Conservation (phyloP, 805 yeast species). For the Maudiozyma barnettii region DNA sequence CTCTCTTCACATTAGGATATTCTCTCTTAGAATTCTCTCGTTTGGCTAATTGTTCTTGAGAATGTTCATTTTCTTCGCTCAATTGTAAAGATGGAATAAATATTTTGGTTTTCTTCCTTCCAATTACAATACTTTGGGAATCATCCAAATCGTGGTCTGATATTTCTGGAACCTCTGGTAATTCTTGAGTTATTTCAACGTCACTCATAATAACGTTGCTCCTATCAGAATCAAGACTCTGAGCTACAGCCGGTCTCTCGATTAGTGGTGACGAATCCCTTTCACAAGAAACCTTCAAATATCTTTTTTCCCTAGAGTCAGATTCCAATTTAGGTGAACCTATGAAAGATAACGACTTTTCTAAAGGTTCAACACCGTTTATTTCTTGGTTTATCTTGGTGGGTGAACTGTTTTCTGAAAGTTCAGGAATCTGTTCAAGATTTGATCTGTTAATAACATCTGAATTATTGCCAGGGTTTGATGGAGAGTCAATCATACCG, state of each 20-base stretch:
- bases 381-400: not conserved
- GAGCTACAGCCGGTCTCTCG: not conserved
- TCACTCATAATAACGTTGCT: slow-evolving; percentile 15
- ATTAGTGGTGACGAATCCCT: not conserved
- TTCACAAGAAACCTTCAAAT: slow-evolving; percentile 10
- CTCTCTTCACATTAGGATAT: slow-evolving; percentile 2
- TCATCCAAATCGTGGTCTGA: slow-evolving; percentile 3
- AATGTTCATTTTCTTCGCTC: slow-evolving; percentile 3
- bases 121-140: slow-evolving; percentile 14
- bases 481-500: too few species aligned
- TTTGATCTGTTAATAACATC: not conserved
- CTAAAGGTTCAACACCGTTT: slow-evolving; percentile 1
- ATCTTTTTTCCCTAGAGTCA: slow-evolving; percentile 6
- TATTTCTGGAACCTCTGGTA: slow-evolving; percentile 23
- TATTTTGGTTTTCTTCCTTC: slow-evolving; percentile 7
- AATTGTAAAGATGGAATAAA: slow-evolving; percentile 3
- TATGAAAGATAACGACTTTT: slow-evolving; percentile 1
- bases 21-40: slow-evolving; percentile 6
- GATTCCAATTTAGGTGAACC: slow-evolving; percentile 2
- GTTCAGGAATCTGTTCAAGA: not conserved
- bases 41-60: not conserved
- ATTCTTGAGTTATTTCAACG: slow-evolving; percentile 22
- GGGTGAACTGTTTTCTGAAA: not conserved
- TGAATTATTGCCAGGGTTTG: not conserved
- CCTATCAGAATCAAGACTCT: not conserved